Conservation (phyloP, 2,329 filamentous ascomycete genomes). For the Teratosphaeriaceae sp. region DNA sequence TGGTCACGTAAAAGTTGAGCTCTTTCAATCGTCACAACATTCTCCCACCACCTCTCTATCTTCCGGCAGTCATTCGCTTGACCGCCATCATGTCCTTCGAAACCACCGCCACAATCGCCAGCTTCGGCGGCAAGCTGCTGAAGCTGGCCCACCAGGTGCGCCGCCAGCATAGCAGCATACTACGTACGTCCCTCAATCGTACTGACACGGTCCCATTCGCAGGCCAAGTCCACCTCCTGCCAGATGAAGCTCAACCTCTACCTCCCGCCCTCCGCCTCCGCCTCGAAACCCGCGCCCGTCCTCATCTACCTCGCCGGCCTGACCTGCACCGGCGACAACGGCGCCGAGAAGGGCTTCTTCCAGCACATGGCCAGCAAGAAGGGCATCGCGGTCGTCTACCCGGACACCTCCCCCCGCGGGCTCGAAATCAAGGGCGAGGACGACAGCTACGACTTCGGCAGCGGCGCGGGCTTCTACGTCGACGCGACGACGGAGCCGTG, state of each 20-base stretch:
- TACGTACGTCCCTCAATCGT: not conserved
- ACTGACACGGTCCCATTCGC: slow-evolving; percentile 10
- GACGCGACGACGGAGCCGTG: slow-evolving; percentile 74
- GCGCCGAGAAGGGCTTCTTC: slow-evolving; percentile 78
- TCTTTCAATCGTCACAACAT: not conserved
- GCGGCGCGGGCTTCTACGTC: slow-evolving; percentile 89
- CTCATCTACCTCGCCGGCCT: slow-evolving; percentile 91
- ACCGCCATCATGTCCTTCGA: slow-evolving; percentile 66
- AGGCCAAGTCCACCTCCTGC: slow-evolving; percentile 69
- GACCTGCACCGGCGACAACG: slow-evolving; percentile 85
- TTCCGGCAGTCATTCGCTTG: not conserved
- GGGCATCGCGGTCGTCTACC: slow-evolving; percentile 88
- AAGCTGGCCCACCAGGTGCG: slow-evolving; percentile 70
- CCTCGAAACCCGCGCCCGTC: slow-evolving; percentile 64
- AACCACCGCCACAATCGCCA: slow-evolving; percentile 81
- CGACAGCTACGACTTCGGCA: slow-evolving; percentile 85
- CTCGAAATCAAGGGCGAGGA: slow-evolving; percentile 76
- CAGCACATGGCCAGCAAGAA: slow-evolving; percentile 71
- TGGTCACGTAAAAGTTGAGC: slow-evolving; percentile 1
- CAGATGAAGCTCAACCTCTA: slow-evolving; percentile 93
- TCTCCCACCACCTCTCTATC: not conserved
- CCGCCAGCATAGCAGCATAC: not conserved
- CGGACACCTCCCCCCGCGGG: slow-evolving; percentile 86
- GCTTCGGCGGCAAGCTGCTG: slow-evolving; percentile 88
- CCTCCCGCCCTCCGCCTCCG: slow-evolving; percentile 65